Base-by-base conservation (phyloP, 176 grass and related monocot species). In the Cocos nucifera region DNA sequence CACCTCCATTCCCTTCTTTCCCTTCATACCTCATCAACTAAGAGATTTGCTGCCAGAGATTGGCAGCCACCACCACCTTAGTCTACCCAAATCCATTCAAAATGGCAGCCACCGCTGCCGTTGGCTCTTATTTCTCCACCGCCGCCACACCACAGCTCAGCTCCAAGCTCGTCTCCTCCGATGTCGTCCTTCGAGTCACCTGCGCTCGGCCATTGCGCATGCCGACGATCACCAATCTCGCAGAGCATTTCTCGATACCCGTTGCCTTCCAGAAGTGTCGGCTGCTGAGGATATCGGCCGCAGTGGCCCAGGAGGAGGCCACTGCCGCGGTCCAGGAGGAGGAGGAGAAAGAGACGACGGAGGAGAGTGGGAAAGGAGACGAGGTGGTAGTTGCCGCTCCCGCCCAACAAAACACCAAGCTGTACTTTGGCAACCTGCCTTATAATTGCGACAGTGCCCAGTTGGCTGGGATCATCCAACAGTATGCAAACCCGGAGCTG, bases 381-480 rank as follows among this genome's bases (percentile, higher is more conserved):
- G 75, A 76, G 73, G 65, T 73, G 50, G 59, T 56, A 22, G 72
- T 70, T 12, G 50, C 4, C 22, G 5, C 18, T 17, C 4, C 23
- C 12, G 17, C 55, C 18, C 6, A 25, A 9, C 62, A 74, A 20
- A 59, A 67, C 27, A 97, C 87, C 19, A 97, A 97, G 56, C 71
- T 97, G 0, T 97, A 97, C 72, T 85, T 97, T 58, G 93, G 93
- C 7, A 97, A 97, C 58, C 71, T 97, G 49, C 87, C 93, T 15
- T 97, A 97, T 76, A 97, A 91, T 56, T 97, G 93, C 69, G 87
- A 91, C 81, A 97, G 93, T 57, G 78, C 93, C 12, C 81, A 71
- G 54, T 78, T 97, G n/a, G 92, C 92, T 35, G 83, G 81, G 69
- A 73, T 97, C 50, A 81, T 97, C 49, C 87, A 91, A 65, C 78